phyloP scores from a whole-genome alignment of 1,284 basidiomycete genomes.

The Stygiomarasmius scandens region DNA sequence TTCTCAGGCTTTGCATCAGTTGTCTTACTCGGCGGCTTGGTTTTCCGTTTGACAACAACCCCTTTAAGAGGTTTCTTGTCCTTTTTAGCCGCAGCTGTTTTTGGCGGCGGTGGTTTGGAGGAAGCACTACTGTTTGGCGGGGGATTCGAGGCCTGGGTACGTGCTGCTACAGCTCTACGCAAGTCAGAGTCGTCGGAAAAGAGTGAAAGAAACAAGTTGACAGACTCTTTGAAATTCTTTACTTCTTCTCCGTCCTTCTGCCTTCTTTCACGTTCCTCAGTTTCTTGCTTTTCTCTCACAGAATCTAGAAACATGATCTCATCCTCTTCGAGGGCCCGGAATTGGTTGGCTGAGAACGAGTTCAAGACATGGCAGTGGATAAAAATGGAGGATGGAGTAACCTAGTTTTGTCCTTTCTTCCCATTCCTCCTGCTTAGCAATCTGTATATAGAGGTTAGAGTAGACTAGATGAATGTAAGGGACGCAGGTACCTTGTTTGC shows the following conservation, averaged over 20 bases:
- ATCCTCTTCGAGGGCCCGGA: slow-evolving; percentile 87
- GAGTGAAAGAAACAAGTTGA: not conserved
- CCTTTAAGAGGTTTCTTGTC: slow-evolving; percentile 74
- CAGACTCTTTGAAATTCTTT: slow-evolving; percentile 76
- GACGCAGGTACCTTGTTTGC: slow-evolving; percentile 76
- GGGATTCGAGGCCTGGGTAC: slow-evolving; percentile 57
- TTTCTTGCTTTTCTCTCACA: slow-evolving; percentile 73
- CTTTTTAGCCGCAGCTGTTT: slow-evolving; percentile 42
- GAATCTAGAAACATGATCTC: slow-evolving; percentile 89
- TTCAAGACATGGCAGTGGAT: slow-evolving; percentile 10
- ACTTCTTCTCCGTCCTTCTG: slow-evolving; percentile 82
- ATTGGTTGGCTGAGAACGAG: slow-evolving; percentile 75
- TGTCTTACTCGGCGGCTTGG: not conserved
- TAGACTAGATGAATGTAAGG: slow-evolving; percentile 11
- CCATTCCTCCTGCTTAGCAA: slow-evolving; percentile 92
- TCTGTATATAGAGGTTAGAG: slow-evolving; percentile 42
- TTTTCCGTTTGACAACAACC: slow-evolving; percentile 76
- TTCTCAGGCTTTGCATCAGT: not conserved
- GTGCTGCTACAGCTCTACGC: slow-evolving; percentile 73
- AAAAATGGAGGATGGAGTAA: slow-evolving; percentile 26
- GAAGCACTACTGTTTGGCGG: slow-evolving; percentile 29
- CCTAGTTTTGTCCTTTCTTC: slow-evolving; percentile 90
- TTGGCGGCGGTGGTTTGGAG: slow-evolving; percentile 28
- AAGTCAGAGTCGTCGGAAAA: slow-evolving; percentile 8
- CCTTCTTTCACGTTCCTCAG: slow-evolving; percentile 74